phyloP scores from a whole-genome alignment of 305 asterid species.

The Petunia hybrid region DNA sequence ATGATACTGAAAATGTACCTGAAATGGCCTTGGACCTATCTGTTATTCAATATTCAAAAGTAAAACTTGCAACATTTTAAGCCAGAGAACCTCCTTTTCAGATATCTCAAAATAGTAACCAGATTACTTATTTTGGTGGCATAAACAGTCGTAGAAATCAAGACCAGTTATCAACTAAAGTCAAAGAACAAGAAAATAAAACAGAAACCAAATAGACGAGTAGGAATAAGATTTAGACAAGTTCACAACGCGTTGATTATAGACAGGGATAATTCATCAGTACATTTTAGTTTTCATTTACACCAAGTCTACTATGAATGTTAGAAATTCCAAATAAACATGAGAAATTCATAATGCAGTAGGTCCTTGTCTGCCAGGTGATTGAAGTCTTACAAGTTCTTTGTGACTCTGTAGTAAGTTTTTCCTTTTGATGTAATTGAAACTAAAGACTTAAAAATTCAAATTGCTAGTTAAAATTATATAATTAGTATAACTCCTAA shows the following conservation, averaged over 20 bases:
- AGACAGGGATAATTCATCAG: background rate
- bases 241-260: background rate
- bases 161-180: slow-evolving; percentile 3
- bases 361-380: background rate
- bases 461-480: background rate
- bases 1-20: slow-evolving; percentile 3
- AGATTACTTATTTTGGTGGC: slow-evolving; percentile 11
- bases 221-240: background rate
- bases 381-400: background rate
- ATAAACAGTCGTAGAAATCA: background rate
- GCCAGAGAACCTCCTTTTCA: background rate
- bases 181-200: slow-evolving; percentile 6
- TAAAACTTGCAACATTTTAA: background rate
- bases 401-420: background rate
- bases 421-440: slow-evolving; percentile 4
- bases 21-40: slow-evolving; percentile 16
- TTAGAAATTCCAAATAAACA: slow-evolving; percentile 25
- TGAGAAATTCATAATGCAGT: background rate
- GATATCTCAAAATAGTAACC: background rate
- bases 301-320: background rate
- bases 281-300: background rate
- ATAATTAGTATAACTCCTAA: background rate
- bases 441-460: background rate
- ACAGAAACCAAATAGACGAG: slow-evolving; percentile 7
- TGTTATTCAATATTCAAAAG: slow-evolving; percentile 17